phyloP scores from a whole-genome alignment of 345 rosid genomes.

The Aquilaria yunnanensis region DNA sequence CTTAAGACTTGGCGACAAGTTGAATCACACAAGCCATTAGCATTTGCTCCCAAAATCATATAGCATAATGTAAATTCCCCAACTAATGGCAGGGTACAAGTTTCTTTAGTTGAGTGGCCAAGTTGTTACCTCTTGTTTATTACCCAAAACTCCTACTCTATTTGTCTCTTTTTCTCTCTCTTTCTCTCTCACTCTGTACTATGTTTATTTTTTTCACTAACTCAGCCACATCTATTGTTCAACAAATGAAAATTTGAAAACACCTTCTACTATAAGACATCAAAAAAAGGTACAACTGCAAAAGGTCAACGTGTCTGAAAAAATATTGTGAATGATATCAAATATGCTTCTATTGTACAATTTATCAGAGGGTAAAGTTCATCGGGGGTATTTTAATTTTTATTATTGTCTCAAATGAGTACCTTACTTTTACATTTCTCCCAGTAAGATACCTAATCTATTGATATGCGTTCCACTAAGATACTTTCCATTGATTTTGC shows the following conservation, averaged over 20 bases:
- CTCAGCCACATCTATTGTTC: slow-evolving; percentile 10
- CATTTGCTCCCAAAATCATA: slow-evolving; percentile 60
- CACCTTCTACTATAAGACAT: slow-evolving; percentile 48
- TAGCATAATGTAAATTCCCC: slow-evolving; percentile 17
- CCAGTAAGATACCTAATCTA: too few relatives aligned
- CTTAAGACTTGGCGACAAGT: slow-evolving; percentile 45
- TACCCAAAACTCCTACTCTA: neutral
- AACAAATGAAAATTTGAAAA: slow-evolving; percentile 35
- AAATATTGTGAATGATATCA: slow-evolving; percentile 74
- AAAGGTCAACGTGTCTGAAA: slow-evolving; percentile 57
- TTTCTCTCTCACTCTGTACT: neutral
- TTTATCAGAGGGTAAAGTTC: neutral
- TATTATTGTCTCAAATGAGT: too few relatives aligned
- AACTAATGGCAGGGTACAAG: slow-evolving; percentile 21
- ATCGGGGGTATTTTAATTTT: too few relatives aligned
- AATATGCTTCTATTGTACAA: slow-evolving; percentile 22
- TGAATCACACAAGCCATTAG: slow-evolving; percentile 56
- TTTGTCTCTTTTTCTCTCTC: too few relatives aligned
- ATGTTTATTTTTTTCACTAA: neutral
- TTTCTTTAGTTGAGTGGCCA: neutral
- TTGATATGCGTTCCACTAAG: too few relatives aligned
- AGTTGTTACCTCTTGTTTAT: too few relatives aligned
- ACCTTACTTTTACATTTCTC: too few relatives aligned
- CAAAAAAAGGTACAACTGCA: slow-evolving; percentile 65
- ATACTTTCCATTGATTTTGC: too few relatives aligned